These are phyloP conservation scores for Wickerhamomyces bisporus DNA, from an alignment of 805 yeast species.

Conservation along the genomic window DNA sequence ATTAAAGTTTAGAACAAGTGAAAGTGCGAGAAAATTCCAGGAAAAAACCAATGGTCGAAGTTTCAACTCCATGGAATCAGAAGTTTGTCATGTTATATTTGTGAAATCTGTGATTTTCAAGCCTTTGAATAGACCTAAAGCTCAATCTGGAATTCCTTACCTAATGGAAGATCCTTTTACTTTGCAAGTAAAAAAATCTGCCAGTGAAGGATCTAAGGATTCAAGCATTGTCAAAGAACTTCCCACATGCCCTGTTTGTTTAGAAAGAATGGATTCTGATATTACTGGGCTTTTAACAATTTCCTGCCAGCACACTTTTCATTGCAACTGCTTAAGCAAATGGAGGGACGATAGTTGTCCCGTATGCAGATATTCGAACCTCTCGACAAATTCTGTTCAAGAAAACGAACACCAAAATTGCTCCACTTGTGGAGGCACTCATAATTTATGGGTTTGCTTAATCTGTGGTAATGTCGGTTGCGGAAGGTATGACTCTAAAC, in stretches of 20 bases:
- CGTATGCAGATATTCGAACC: slow-evolving; percentile 74
- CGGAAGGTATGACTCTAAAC: slow-evolving; percentile 80
- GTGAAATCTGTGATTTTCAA: slow-evolving; percentile 38
- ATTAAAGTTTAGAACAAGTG: slow-evolving; percentile 59
- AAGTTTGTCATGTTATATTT: slow-evolving; percentile 70
- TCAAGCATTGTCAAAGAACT: slow-evolving; percentile 44
- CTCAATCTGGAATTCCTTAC: slow-evolving; percentile 51
- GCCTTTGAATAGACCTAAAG: slow-evolving; percentile 16
- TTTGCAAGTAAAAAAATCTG: slow-evolving; percentile 14
- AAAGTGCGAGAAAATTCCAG: slow-evolving; percentile 59
- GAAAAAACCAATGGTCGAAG: slow-evolving; percentile 62
- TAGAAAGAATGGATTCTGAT: slow-evolving; percentile 80
- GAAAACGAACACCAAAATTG: slow-evolving; percentile 36
- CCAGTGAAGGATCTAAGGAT: slow-evolving; percentile 4
- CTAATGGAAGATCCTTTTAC: slow-evolving; percentile 73
- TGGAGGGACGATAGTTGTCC: slow-evolving; percentile 93
- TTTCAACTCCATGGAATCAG: slow-evolving; percentile 87
- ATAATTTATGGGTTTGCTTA: slow-evolving; percentile 82
- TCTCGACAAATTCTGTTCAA: slow-evolving; percentile 22
- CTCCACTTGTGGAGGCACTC: slow-evolving; percentile 48
- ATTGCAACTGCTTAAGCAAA: slow-evolving; percentile 78
- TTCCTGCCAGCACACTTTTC: slow-evolving; percentile 91
- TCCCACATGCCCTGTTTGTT: slow-evolving; percentile 91
- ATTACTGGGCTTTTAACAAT: slow-evolving; percentile 80
- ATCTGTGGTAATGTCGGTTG: slow-evolving; percentile 93